Conservation (phyloP, 192 early-diverging fungal species). For the Entomortierella lignicola region DNA sequence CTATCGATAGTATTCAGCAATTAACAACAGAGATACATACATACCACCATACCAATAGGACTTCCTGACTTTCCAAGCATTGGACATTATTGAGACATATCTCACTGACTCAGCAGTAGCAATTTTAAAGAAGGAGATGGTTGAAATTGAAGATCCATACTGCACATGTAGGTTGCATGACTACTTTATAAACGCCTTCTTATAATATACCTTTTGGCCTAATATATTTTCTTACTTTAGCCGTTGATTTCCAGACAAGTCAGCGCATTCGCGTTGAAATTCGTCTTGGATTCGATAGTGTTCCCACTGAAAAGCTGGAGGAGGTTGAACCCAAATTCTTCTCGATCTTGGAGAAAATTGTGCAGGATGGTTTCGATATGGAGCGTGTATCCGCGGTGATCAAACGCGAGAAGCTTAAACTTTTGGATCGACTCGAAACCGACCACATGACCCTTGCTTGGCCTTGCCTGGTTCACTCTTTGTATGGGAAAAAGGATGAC, state of each 20-base stretch:
- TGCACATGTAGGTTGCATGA: slow-evolving; percentile 60
- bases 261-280: slow-evolving; percentile 61
- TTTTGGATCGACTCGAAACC: slow-evolving; percentile 42
- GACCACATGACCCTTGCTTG: slow-evolving; percentile 46
- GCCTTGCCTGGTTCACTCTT: slow-evolving; percentile 58
- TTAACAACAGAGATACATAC: neutral
- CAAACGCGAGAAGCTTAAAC: slow-evolving; percentile 62
- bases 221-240: slow-evolving; percentile 13
- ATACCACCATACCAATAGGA: slow-evolving; percentile 6
- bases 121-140: slow-evolving; percentile 68
- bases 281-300: slow-evolving; percentile 58
- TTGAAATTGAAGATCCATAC: slow-evolving; percentile 70
- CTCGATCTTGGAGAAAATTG: slow-evolving; percentile 55
- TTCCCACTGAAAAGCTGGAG: slow-evolving; percentile 66
- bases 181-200: too few relatives aligned
- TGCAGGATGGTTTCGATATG: slow-evolving; percentile 68
- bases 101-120: slow-evolving; percentile 70
- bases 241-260: slow-evolving; percentile 57
- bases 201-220: too few relatives aligned
- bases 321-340: slow-evolving; percentile 60
- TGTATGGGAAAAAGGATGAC: slow-evolving; percentile 64
- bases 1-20: slow-evolving; percentile 29
- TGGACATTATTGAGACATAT: slow-evolving; percentile 55
- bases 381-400: slow-evolving; percentile 63
- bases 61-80: slow-evolving; percentile 30